A percentile compares a stretch with the other conserved stretches of the same genome.
These are phyloP conservation scores for Saposhnikovia divaricata DNA, from an alignment of 129 eudicot genomes.

Conservation along the genomic window DNA sequence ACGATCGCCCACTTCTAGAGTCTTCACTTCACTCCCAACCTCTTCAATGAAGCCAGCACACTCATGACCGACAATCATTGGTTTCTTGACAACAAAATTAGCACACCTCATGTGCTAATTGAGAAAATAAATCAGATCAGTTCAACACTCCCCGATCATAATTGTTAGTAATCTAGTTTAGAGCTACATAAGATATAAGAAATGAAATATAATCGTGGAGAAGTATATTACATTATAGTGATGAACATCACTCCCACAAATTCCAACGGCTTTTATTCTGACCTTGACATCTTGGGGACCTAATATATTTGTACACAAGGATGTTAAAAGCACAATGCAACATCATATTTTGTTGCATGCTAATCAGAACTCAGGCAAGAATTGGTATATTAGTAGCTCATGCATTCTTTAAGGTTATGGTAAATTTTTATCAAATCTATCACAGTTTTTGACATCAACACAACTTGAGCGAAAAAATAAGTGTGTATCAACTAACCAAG, in stretches of 20 bases:
- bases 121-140: not conserved
- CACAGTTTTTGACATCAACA: too few species aligned
- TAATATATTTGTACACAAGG: not conserved
- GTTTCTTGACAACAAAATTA: slow-evolving; percentile 39
- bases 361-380: not conserved
- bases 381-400: not conserved
- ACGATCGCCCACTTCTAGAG: slow-evolving; percentile 37
- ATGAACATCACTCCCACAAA: slow-evolving; percentile 64
- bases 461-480: not conserved
- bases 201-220: not conserved
- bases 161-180: not conserved
- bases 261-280: slow-evolving; percentile 48
- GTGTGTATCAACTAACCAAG: slow-evolving; percentile 22
- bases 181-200: not conserved
- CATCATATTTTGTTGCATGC: too few species aligned
- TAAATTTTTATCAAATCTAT: too few species aligned
- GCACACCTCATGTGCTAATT: slow-evolving; percentile 39
- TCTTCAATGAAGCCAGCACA: slow-evolving; percentile 49
- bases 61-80: slow-evolving; percentile 54
- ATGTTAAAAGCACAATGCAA: not conserved
- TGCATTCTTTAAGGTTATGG: not conserved
- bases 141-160: not conserved
- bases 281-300: slow-evolving; percentile 46
- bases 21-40: slow-evolving; percentile 36
- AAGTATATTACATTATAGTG: slow-evolving; percentile 28